Evolutionary conservation across 1,139 yeast genomes (phyloP).

Genomic region (Pichia sp.): DNA sequence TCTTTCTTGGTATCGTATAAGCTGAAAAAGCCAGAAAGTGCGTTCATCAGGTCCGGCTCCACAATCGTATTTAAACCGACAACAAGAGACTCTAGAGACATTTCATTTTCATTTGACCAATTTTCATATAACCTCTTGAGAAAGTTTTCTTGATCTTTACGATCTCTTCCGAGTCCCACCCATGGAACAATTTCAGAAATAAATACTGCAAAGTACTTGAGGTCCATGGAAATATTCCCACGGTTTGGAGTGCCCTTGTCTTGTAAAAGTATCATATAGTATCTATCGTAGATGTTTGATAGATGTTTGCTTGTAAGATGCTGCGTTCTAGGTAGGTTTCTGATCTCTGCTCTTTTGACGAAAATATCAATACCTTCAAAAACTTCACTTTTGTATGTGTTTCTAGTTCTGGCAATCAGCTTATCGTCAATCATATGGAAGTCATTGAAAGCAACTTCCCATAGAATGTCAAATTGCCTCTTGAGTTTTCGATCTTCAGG

Average conservation of each 20-base stretch:
- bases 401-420: slow-evolving; percentile 60
- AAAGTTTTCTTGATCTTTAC: slow-evolving; percentile 36
- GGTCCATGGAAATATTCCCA: slow-evolving; percentile 52
- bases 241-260: slow-evolving; percentile 65
- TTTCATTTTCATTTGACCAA: slow-evolving; percentile 35
- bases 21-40: slow-evolving; percentile 72
- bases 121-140: slow-evolving; percentile 55
- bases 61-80: slow-evolving; percentile 64
- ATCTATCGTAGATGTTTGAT: slow-evolving; percentile 75
- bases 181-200: slow-evolving; percentile 81
- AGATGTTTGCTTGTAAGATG: slow-evolving; percentile 53
- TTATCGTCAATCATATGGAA: slow-evolving; percentile 76
- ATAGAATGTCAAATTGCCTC: slow-evolving; percentile 81
- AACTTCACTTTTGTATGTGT: slow-evolving; percentile 67
- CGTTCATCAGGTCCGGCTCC: slow-evolving; percentile 69
- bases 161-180: slow-evolving; percentile 37
- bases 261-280: slow-evolving; percentile 54
- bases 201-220: slow-evolving; percentile 62
- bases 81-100: slow-evolving; percentile 64
- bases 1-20: slow-evolving; percentile 59
- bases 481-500: slow-evolving; percentile 59
- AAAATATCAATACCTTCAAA: slow-evolving; percentile 81
- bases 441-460: slow-evolving; percentile 90
- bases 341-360: slow-evolving; percentile 84
- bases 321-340: slow-evolving; percentile 71